These are phyloP conservation scores for Cordyceps tenuipes DNA, from an alignment of 2,329 filamentous ascomycete species.

Conservation along the genomic window DNA sequence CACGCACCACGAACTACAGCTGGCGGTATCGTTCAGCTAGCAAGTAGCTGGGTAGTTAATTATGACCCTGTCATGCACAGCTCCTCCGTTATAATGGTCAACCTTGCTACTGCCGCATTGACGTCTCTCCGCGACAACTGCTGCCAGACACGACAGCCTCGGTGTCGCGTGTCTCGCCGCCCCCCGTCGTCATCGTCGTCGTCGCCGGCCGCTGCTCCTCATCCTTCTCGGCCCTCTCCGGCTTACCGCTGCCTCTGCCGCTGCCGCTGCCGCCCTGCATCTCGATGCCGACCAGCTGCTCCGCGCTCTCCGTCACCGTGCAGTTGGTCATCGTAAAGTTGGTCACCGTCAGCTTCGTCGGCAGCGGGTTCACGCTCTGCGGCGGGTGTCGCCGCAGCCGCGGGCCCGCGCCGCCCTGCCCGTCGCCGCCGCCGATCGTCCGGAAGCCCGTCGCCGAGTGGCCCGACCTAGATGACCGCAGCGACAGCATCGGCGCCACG, in stretches of 20 bases:
- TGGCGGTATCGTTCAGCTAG: too few relatives aligned
- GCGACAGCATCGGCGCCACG: conserved; percentile 15
- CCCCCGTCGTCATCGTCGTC: not conserved
- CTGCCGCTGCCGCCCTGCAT: not conserved
- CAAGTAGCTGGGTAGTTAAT: too few relatives aligned
- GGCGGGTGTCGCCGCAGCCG: not conserved
- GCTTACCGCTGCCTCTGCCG: not conserved
- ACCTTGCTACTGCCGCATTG: not conserved
- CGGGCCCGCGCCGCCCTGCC: not conserved
- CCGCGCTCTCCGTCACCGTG: conserved; percentile 1
- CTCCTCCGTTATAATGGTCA: not conserved
- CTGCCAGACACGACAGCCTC: not conserved
- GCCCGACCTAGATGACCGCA: conserved; percentile 15
- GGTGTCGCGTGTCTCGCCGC: not conserved
- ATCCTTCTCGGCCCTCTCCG: not conserved
- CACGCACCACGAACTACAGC: too few relatives aligned
- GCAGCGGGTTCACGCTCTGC: conserved; percentile 5
- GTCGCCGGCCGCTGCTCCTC: not conserved
- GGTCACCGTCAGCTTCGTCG: conserved; percentile 5
- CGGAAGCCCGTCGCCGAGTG: conserved; percentile 7
- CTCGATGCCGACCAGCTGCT: conserved; percentile 8
- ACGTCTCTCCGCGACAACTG: not conserved
- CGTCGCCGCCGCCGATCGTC: conserved; percentile 8
- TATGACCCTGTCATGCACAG: not conserved
- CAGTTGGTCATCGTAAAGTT: not conserved